Evolutionary conservation across 1,139 yeast species (phyloP), one percentile per base, ranked within the genome.

Genomic region (Candida sp.): DNA sequence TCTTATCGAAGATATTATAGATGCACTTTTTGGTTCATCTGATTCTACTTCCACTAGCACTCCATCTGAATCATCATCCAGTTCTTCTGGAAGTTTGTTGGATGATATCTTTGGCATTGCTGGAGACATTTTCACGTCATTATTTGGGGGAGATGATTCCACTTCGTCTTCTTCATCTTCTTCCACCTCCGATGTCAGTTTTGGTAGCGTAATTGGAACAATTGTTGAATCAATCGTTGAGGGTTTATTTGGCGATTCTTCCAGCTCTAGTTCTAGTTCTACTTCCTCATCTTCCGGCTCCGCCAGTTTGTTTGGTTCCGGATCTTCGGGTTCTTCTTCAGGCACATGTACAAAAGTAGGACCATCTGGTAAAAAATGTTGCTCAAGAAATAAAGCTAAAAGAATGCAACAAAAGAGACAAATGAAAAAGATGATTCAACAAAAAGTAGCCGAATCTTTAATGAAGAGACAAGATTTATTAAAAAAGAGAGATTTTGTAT

Each of bases 321-420:
- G 48, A 30, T 43, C 55, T n/a, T 35, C 39, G 15, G 45, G 49
- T 36, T 35, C 43, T 9, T 39, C 48, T n/a, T 25, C 47, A 12
- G 37, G 46, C 23, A 39, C 49, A 36, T 42, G 46, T 35, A 42
- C 47, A 22, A 44, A 51, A 33, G 33, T 41, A 6, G 36, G 42
- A 6, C 25, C 39, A 30, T 36, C 35, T 23, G 39, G 38, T 30
- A 47, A 37, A 41, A 45, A 43, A 25, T 46, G 52, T 37, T 49
- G 52, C 41, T 38, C 46, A 8, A 22, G 42, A 33, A 38, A 38
- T 5, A 39, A 41, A n/a, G 44, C 45, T 15, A 38, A 35, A 9
- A 47, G 45, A 42, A 49, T 50, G 41, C 49, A 52, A 5, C 49
- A 55, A 45, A 57, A 53, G 48, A 53, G 61, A 45, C 57, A 55